Evolutionary conservation across 2,329 filamentous ascomycete species (phyloP), one percentile per base, ranked within the genome.

Genomic region (Penicillium sp.): DNA sequence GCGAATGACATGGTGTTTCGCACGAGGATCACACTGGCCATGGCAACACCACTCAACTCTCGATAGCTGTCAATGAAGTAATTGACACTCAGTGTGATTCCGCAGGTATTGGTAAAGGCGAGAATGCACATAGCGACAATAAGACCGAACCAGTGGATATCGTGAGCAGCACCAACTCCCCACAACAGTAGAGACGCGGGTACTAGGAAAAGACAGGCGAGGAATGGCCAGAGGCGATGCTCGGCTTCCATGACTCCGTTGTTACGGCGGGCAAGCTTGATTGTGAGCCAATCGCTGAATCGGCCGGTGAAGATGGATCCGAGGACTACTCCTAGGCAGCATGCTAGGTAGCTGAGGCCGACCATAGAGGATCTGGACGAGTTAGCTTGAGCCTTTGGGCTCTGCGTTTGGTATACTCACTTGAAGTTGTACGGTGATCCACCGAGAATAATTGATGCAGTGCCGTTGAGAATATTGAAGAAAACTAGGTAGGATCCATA

Each of bases 1-100:
- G 74, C 78, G 58, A 80, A 80, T 0, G 71, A 73, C 73, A 80
- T 78, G 1, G 77, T 79, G 55, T 80, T 80, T 3, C 78, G 72
- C 13, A 80, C 73, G 21, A 79, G 52, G 47, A 80, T 80, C 14
- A 79, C 71, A 16, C 71, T 76, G 3, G 68, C 71, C 65, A 76
- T 71, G 0, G 71, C 73, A 24, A 76, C 72, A 2, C 73, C 72
- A 16, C 71, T 73, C 9, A 77, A 48, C 48, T 77, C 74, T 11
- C 67, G 66, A 57, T 76, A 76, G 52, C 71, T 73, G 57, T 76
- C 74, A 5, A 77, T 71, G 13, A 75, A 56, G 40, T 77, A 77
- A 48, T 74, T 75, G 44, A 76, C 67, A 43, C 70, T 73, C 16
- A 76, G 62, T 0, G 72, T 72, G 18, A 74, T 66, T 1, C 73